Evolutionary conservation across 345 rosid species (phyloP).

Genomic region (Acer negundo): DNA sequence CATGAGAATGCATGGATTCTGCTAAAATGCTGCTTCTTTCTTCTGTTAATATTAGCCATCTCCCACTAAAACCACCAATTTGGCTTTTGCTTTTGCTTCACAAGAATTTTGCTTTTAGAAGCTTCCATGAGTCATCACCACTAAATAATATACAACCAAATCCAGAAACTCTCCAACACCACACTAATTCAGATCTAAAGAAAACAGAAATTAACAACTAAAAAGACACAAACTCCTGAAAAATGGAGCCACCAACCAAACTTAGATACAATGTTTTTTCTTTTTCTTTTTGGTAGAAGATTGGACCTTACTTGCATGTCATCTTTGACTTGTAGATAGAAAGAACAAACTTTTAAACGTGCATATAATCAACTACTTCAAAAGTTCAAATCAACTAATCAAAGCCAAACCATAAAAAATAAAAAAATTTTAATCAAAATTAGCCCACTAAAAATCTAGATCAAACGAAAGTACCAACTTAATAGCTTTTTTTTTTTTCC

Average conservation of each 20-base stretch:
- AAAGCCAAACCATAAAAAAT: not conserved
- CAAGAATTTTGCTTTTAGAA: not conserved
- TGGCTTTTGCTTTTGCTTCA: slow-evolving; percentile 2
- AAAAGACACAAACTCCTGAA: not conserved
- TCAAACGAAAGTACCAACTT: too few relatives aligned
- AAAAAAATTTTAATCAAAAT: not conserved
- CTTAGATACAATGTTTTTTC: not conserved
- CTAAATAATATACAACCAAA: not conserved
- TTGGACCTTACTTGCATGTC: slow-evolving; percentile 13
- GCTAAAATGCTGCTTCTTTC: slow-evolving; percentile 61
- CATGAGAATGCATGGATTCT: slow-evolving; percentile 65
- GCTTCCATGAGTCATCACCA: not conserved
- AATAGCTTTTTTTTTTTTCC: too few relatives aligned
- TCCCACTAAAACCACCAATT: not conserved
- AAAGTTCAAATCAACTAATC: slow-evolving; percentile 13
- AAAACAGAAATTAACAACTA: not conserved
- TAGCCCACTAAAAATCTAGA: slow-evolving; percentile 6
- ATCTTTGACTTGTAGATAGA: slow-evolving; percentile 38
- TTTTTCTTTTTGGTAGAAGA: not conserved
- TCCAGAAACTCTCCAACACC: too few relatives aligned
- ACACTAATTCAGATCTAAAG: not conserved
- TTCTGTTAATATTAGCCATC: slow-evolving; percentile 40
- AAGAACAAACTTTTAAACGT: slow-evolving; percentile 18
- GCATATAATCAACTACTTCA: slow-evolving; percentile 30
- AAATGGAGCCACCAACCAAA: not conserved